phyloP scores from a whole-genome alignment of 2,329 filamentous ascomycete species.

The Phaeosphaeria sp. region DNA sequence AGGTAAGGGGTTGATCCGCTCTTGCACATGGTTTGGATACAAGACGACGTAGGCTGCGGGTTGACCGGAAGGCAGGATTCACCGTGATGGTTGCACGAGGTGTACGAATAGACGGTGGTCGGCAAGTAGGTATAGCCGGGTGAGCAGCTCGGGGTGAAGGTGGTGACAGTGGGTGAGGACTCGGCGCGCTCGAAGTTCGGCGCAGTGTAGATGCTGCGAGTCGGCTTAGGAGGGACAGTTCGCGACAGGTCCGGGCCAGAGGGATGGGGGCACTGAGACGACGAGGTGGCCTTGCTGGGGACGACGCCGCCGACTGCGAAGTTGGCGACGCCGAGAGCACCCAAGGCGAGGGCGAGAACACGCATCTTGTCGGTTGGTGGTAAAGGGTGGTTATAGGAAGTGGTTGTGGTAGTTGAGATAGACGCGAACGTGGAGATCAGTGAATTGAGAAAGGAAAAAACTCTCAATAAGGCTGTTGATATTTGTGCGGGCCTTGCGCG shows the following conservation, averaged over 20 bases:
- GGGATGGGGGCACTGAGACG: background rate
- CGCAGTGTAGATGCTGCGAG: background rate
- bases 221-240: background rate
- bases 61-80: background rate
- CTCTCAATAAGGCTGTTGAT: background rate
- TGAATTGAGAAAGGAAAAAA: background rate
- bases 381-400: background rate
- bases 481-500: background rate
- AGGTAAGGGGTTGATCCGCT: background rate
- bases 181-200: background rate
- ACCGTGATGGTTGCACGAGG: background rate
- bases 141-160: background rate
- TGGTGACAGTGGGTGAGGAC: background rate
- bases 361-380: background rate
- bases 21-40: background rate
- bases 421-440: background rate
- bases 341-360: background rate
- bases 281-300: background rate
- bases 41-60: background rate
- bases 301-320: background rate
- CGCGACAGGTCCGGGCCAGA: background rate
- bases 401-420: background rate
- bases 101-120: background rate
- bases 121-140: background rate
- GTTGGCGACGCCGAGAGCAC: slow-evolving; percentile 1